These are phyloP conservation scores for Tetrahymena elliotti DNA, from an alignment of 73 alveolate genomes.

Conservation along the genomic window DNA sequence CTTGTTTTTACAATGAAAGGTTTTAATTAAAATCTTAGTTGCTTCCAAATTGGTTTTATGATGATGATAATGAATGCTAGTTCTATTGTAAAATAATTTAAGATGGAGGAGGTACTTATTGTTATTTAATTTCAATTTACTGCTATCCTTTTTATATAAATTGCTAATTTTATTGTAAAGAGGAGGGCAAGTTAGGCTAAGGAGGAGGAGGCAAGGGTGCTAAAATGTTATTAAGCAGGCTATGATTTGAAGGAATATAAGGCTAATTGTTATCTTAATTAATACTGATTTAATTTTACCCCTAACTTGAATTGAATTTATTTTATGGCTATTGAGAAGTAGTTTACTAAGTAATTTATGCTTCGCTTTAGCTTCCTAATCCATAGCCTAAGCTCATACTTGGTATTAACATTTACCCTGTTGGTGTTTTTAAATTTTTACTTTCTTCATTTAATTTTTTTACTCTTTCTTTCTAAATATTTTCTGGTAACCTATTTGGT, in stretches of 20 bases:
- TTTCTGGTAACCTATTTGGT: background rate
- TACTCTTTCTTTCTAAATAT: background rate
- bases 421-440: background rate
- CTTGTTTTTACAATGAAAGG: background rate
- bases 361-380: background rate
- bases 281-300: background rate
- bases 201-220: background rate
- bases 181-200: background rate
- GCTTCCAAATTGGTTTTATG: background rate
- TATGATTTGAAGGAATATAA: background rate
- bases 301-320: background rate
- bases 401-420: background rate
- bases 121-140: background rate
- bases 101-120: background rate
- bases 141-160: background rate
- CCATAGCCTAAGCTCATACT: background rate
- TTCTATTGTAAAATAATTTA: background rate
- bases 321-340: background rate
- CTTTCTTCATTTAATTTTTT: background rate
- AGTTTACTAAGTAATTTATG: background rate
- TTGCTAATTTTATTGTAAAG: background rate
- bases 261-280: background rate
- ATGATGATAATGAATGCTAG: background rate
- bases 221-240: background rate
- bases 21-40: background rate